Evolutionary conservation across 805 yeast species (phyloP).

Genomic region (Zygoascus flipseniorum): DNA sequence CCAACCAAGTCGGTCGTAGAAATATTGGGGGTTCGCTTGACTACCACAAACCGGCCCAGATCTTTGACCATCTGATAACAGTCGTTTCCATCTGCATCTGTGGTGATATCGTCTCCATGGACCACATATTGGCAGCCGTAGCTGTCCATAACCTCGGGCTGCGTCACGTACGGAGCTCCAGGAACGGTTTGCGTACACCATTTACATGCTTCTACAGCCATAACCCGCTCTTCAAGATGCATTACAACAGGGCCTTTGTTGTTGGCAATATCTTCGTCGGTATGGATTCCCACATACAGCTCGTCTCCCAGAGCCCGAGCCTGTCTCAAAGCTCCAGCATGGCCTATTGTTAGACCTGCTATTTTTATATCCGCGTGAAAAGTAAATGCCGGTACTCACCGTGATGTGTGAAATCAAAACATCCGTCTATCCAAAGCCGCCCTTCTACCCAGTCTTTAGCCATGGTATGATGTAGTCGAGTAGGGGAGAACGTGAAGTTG

Average conservation of each 20-base stretch:
- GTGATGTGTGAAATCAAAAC: conserved; percentile 96
- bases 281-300: conserved; percentile 81
- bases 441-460: conserved; percentile 7
- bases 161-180: conserved; percentile 90
- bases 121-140: conserved; percentile 84
- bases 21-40: conserved; percentile 87
- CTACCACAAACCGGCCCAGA: conserved; percentile 79
- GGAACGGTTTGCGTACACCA: conserved; percentile 73
- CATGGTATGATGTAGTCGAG: not conserved
- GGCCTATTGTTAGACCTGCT: conserved; percentile 33
- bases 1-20: conserved; percentile 93
- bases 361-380: too few relatives aligned
- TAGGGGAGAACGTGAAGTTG: not conserved
- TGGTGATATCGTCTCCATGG: conserved; percentile 96
- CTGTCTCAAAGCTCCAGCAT: conserved; percentile 93
- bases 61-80: conserved; percentile 81
- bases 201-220: conserved; percentile 83
- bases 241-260: conserved; percentile 95
- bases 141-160: conserved; percentile 65
- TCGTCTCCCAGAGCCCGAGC: conserved; percentile 77
- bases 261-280: conserved; percentile 71
- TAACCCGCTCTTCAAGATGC: conserved; percentile 67
- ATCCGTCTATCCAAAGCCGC: conserved; percentile 92
- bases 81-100: conserved; percentile 93
- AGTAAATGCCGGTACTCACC: conserved; percentile 44